Percentiles rank a stretch among this genome's conserved stretches.
These are phyloP conservation scores for Coccomyxa sp. DNA, from an alignment of 139 green algal genomes.

Conservation along the genomic window DNA sequence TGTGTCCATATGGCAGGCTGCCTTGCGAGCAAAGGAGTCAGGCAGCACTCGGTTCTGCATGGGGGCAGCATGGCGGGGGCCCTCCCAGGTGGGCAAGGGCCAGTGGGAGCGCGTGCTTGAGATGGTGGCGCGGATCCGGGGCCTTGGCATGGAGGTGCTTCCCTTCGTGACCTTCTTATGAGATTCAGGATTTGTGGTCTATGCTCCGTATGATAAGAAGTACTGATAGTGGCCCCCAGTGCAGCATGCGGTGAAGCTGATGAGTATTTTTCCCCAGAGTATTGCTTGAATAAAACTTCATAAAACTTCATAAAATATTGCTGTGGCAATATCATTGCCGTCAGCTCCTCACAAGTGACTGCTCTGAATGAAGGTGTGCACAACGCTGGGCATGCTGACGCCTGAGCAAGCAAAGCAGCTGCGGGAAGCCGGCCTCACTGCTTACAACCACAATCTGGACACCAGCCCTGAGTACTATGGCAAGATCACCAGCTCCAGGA, in stretches of 20 bases:
- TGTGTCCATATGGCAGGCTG: slow-evolving; percentile 45
- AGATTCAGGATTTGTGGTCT: no score
- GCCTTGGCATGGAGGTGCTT: slow-evolving; percentile 54
- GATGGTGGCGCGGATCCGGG: slow-evolving; percentile 81
- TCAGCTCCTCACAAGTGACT: no score
- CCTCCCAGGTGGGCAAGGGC: slow-evolving; percentile 66
- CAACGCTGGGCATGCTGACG: slow-evolving; percentile 78
- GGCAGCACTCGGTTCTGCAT: slow-evolving; percentile 99
- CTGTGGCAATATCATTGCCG: no score
- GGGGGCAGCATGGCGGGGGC: slow-evolving; percentile 94
- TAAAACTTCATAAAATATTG: no score
- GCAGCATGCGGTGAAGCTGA: no score
- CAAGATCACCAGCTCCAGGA: slow-evolving; percentile 88
- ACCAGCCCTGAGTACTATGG: slow-evolving; percentile 92
- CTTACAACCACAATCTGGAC: slow-evolving; percentile 99
- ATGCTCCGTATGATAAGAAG: no score
- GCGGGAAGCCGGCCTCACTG: slow-evolving; percentile 87
- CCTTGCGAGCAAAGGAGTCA: slow-evolving; percentile 75
- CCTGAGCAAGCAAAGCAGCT: slow-evolving; percentile 79
- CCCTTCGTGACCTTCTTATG: neutral
- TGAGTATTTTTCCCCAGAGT: no score
- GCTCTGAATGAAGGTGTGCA: slow-evolving; percentile 87
- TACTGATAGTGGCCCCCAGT: no score
- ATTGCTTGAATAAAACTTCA: no score
- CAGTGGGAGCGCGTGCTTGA: slow-evolving; percentile 89